Base-by-base conservation (phyloP, 352 stramenopile species). In the Phytopythium litorale region DNA sequence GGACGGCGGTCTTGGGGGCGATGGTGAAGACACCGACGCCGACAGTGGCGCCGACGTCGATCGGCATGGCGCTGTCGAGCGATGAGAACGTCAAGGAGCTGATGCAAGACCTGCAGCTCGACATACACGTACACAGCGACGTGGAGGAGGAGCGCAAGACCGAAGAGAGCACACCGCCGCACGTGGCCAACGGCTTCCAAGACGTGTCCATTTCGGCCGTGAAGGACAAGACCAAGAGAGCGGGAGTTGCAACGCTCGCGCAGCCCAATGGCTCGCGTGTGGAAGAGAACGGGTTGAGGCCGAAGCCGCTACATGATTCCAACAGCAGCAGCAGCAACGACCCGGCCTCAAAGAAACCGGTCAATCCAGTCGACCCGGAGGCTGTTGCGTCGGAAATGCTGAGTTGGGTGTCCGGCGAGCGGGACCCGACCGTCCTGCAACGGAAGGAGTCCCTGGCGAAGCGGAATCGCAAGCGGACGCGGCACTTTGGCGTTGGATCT, bases 371-470 rank as follows among this genome's bases (percentile, higher is more conserved):
- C 3, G 37, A 66, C 38, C n/a, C 37, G 2, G 63, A 86, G 49
- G 54, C 57, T 21, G 75, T 78, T 7, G 65, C 49, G 0, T 60
- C 53, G 0, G 79, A 91, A 52, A 89, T 89, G 78, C 28, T 73
- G 32, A 77, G 64, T 37, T 90, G 82, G 82, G 80, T 89, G 33
- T 68, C 64, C 21, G 78, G 80, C 0, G 73, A 76, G 37, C 72
- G 79, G 1, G 71, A 88, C 53, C 78, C 80, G 5, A 79, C 77
- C 7, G 78, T 90, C 35, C 60, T 91, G 32, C 66, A 70, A 18
- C 76, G 78, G 13, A 88, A 87, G 56, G 79, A 88, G 63, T 67
- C 63, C 9, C 68, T 87, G 65, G 59, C 68, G 15, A 67, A 75
- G 60, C 68, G 73, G 33, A 79, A 76, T 50, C 78, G 78, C 16